phyloP scores from a whole-genome alignment of 202 grass and related monocot genomes.

The Panicum hallii region DNA sequence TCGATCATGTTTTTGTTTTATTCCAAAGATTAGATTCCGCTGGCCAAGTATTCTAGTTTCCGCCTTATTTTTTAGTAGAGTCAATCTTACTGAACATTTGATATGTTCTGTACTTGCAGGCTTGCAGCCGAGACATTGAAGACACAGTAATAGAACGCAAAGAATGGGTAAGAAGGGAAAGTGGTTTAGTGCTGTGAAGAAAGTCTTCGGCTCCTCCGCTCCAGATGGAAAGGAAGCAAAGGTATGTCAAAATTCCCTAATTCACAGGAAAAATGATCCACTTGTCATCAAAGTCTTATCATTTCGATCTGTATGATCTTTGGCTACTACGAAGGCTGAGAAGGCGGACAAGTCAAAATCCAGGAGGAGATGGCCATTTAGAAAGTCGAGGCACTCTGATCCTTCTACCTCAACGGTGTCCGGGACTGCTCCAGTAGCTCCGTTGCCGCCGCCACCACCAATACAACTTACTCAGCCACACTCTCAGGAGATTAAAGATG shows the following conservation, averaged over 20 bases:
- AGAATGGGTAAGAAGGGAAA: constrained; percentile 86
- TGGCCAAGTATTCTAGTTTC: constrained; percentile 1
- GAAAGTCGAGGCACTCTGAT: constrained; percentile 58
- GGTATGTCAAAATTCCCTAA: constrained; percentile 49
- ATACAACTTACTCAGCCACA: constrained; percentile 45
- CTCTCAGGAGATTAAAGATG: constrained; percentile 55
- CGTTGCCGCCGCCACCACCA: constrained; percentile 6
- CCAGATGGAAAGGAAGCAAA: constrained; percentile 65
- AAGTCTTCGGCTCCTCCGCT: constrained; percentile 64
- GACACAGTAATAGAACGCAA: constrained; percentile 18
- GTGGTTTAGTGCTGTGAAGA: constrained; percentile 82
- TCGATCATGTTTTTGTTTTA: constrained; percentile 9
- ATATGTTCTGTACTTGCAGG: constrained; percentile 35
- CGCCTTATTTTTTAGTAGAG: background rate
- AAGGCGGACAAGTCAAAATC: constrained; percentile 60
- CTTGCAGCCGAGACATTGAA: constrained; percentile 27
- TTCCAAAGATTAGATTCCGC: constrained; percentile 6
- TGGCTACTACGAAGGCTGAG: constrained; percentile 28
- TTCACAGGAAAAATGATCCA: background rate
- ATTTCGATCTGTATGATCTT: constrained; percentile 34
- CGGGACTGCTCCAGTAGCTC: constrained; percentile 38
- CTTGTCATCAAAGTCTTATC: constrained; percentile 24
- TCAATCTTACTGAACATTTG: constrained; percentile 31
- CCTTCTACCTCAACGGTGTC: constrained; percentile 36
- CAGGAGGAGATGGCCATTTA: constrained; percentile 83